Conservation (phyloP, 768 basidiomycete species). For the Suillus alpinus region DNA sequence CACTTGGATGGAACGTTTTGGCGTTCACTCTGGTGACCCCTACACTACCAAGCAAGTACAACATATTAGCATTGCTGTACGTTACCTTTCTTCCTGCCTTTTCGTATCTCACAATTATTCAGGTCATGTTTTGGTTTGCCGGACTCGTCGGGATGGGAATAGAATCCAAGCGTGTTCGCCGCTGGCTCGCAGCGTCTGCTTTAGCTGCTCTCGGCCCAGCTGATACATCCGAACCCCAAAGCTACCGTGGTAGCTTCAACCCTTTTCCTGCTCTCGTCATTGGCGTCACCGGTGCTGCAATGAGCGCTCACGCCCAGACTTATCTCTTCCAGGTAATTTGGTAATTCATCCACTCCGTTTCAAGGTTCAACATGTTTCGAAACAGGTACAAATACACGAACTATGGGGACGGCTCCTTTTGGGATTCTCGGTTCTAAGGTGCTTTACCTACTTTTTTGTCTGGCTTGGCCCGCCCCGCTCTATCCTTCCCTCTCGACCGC, state of each 20-base stretch:
- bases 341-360: neutral
- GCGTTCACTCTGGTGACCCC: constrained; percentile 74
- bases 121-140: constrained; percentile 94
- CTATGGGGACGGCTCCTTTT: constrained; percentile 90
- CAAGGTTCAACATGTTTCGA: neutral
- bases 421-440: constrained; percentile 74
- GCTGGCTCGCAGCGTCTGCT: constrained; percentile 66
- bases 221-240: constrained; percentile 57
- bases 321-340: constrained; percentile 80
- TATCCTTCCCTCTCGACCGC: constrained; percentile 86
- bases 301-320: constrained; percentile 88
- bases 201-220: constrained; percentile 33
- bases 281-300: constrained; percentile 89
- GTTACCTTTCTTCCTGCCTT: constrained; percentile 16
- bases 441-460: constrained; percentile 91
- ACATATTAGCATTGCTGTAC: constrained; percentile 89
- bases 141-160: constrained; percentile 87
- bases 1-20: constrained; percentile 97
- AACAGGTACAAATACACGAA: constrained; percentile 80
- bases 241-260: constrained; percentile 79
- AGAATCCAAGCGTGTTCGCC: constrained; percentile 71
- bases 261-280: constrained; percentile 92
- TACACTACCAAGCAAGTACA: constrained; percentile 91
- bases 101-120: neutral
- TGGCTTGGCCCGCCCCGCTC: constrained; percentile 85